phyloP scores from a whole-genome alignment of 1,284 basidiomycete genomes.

The Inonotus hispidus region DNA sequence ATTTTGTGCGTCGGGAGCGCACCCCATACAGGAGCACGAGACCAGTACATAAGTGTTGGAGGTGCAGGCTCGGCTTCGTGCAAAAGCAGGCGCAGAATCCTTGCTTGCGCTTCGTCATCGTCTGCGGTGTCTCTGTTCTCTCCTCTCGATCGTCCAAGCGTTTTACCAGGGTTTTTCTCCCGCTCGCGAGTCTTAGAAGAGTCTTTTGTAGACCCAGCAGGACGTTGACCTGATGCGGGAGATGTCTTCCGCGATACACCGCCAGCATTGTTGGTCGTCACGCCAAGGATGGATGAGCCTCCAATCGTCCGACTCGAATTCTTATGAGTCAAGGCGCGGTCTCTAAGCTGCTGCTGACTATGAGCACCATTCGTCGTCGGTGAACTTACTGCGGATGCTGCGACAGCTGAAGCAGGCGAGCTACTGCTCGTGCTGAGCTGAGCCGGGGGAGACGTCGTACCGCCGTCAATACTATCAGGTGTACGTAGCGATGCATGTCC shows the following conservation, averaged over 20 bases:
- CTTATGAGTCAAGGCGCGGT: conserved; percentile 16
- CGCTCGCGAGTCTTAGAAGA: conserved; percentile 11
- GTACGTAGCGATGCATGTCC: background rate
- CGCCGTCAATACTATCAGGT: background rate
- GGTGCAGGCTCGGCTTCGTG: conserved; percentile 50
- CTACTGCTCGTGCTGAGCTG: background rate
- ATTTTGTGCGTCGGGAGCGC: conserved; percentile 66
- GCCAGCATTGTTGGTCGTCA: background rate
- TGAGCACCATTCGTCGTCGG: background rate
- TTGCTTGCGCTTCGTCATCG: conserved; percentile 7
- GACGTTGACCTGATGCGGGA: conserved; percentile 7
- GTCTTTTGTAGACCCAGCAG: conserved; percentile 5
- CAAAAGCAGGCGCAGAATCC: conserved; percentile 31
- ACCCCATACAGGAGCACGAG: conserved; percentile 77
- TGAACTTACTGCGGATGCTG: conserved; percentile 1
- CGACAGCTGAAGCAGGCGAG: conserved; percentile 5
- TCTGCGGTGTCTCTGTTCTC: background rate
- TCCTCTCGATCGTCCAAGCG: background rate
- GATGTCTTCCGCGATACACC: conserved; percentile 1
- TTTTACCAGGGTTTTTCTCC: conserved; percentile 1
- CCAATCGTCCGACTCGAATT: conserved; percentile 17
- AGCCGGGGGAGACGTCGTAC: background rate
- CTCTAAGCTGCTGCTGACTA: background rate
- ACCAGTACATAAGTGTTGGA: conserved; percentile 80
- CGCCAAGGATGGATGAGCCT: background rate